These are phyloP conservation scores for Lathyrus tuberosus DNA, from an alignment of 306 rosid genomes.

Conservation along the genomic window DNA sequence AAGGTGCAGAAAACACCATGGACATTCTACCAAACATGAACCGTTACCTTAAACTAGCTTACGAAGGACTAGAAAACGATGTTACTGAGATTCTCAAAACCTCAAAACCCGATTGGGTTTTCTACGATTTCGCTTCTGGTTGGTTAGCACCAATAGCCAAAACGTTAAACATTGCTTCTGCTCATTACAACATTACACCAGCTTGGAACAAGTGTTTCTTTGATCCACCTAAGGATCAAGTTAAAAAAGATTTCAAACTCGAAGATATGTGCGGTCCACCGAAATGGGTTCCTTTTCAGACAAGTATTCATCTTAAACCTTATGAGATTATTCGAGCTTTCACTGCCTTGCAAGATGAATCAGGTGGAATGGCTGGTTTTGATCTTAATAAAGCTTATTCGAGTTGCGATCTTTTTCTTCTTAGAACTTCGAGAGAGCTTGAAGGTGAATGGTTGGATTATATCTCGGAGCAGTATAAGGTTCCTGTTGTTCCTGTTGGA, in stretches of 20 bases:
- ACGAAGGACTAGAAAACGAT: conserved; percentile 43
- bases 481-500: conserved; percentile 44
- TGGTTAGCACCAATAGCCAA: conserved; percentile 36
- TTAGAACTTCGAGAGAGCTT: conserved; percentile 46
- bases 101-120: conserved; percentile 55
- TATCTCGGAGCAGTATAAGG: conserved; percentile 10
- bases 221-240: conserved; percentile 39
- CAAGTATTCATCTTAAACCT: conserved; percentile 29
- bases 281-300: conserved; percentile 43
- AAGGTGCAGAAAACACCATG: conserved; percentile 52
- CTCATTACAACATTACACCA: conserved; percentile 45
- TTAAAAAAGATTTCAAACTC: background rate
- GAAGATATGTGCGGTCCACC: conserved; percentile 43
- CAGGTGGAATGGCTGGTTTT: conserved; percentile 18
- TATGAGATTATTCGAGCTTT: conserved; percentile 31
- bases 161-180: conserved; percentile 39
- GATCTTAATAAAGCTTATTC: conserved; percentile 43
- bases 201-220: conserved; percentile 47
- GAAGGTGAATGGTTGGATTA: conserved; percentile 49
- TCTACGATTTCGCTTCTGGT: conserved; percentile 49
- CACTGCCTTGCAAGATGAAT: conserved; percentile 9
- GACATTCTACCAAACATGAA: conserved; percentile 42
- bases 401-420: conserved; percentile 43
- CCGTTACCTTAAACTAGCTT: conserved; percentile 46
- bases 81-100: conserved; percentile 40